Base-by-base conservation (phyloP, 2,329 filamentous ascomycete species). In the Neopestalotiopsis sp. region DNA sequence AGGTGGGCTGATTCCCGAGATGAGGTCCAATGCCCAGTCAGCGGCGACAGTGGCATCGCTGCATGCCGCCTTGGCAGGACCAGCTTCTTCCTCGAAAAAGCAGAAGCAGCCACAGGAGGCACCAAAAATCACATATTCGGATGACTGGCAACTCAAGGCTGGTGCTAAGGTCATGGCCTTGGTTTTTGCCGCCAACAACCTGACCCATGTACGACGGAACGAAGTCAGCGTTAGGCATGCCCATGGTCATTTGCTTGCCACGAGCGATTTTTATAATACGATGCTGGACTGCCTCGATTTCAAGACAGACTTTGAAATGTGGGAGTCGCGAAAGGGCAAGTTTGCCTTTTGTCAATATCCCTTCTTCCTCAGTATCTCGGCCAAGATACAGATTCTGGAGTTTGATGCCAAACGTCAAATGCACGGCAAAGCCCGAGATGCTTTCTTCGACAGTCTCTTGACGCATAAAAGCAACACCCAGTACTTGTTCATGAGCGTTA, bases 331-430 rank as follows among this genome's bases (percentile, higher is more conserved):
- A 72, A 86, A 87, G 65, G 86, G 87, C 24, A 93, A 90, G 72
- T 97, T 97, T 77, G 89, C 93, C 0, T 97, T 98, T 76, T 97
- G 94, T 77, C 94, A 97, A 77, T 97, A 97, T 75, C 94, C 95
- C 0, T 97, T 97, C 75, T 91, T 97, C 73, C 85, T 98, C 56
- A 97, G 94, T 71, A 94, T 98, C 72, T 95, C 94, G 84, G 92
- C 94, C 34, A 98, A 98, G 80, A 97, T 96, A 69, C 92, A 92
- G 72, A 95, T 97, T 61, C 84, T 97, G 74, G 94, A 97, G 76
- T 89, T 97, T 75, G 95, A 98, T 79, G 93, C 94, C 7, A 89
- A 91, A 71, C 89, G 94, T 7, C 94, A 97, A 79, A 97, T 97
- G 94, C 91, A 94, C 75, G 90, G 89, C 71, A 95, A 94, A 78